phyloP scores from a whole-genome alignment of 805 yeast species.

The Saccharomycopsis guyanensis region DNA sequence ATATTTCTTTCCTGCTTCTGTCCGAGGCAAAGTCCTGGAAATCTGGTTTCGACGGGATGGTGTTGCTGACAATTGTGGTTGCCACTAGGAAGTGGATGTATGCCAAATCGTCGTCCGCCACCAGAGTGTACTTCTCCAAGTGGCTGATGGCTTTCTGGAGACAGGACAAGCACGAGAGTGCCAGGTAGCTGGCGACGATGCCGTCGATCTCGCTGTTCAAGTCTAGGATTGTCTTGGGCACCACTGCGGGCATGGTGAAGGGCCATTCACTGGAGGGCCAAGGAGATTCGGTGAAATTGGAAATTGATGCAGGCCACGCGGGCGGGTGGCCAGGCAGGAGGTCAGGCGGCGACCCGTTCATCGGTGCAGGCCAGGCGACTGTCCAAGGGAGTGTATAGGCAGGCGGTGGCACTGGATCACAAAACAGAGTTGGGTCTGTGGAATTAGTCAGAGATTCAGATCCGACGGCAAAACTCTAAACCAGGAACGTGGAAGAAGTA shows the following conservation, averaged over 20 bases:
- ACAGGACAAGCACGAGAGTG: too few relatives aligned
- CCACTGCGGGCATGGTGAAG: not conserved
- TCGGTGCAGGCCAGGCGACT: too few relatives aligned
- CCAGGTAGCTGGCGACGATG: not conserved
- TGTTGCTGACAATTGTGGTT: not conserved
- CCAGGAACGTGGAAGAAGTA: too few relatives aligned
- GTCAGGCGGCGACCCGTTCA: too few relatives aligned
- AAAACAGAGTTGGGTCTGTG: too few relatives aligned
- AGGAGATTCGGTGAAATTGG: not conserved
- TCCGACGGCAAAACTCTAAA: too few relatives aligned
- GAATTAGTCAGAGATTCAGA: too few relatives aligned
- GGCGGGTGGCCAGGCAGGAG: too few relatives aligned
- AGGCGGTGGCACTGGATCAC: too few relatives aligned
- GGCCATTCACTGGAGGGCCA: not conserved
- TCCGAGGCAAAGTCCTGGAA: not conserved
- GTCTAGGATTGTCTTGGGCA: not conserved
- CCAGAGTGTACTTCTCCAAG: constrained; percentile 1
- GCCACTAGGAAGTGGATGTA: constrained; percentile 4
- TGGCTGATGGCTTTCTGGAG: not conserved
- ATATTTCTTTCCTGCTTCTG: not conserved
- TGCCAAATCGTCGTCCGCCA: not conserved
- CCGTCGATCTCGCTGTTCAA: not conserved
- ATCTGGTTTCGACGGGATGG: not conserved
- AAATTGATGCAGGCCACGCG: too few relatives aligned
- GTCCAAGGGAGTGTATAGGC: too few relatives aligned